phyloP scores from a whole-genome alignment of 768 basidiomycete genomes.

The Podaxis sp. region DNA sequence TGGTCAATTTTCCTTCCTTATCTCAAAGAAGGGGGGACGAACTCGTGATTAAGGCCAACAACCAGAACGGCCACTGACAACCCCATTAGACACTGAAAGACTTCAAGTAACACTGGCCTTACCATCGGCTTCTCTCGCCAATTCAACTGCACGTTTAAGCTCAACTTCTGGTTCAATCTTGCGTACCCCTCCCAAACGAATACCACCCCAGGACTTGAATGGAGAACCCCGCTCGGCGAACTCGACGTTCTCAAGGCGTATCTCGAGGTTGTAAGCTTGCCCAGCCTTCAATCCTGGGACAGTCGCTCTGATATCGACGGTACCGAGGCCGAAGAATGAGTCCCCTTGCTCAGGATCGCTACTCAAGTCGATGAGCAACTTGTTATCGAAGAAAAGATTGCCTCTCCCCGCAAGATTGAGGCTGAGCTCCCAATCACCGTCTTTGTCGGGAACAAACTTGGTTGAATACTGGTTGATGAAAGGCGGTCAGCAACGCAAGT shows the following conservation, averaged over 20 bases:
- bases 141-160: constrained; percentile 37
- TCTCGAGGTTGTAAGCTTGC: constrained; percentile 38
- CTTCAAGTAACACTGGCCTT: constrained; percentile 3
- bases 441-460: constrained; percentile 49
- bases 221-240: constrained; percentile 34
- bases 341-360: constrained; percentile 36
- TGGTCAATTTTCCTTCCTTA: not conserved
- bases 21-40: constrained; percentile 14
- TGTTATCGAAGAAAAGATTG: constrained; percentile 51
- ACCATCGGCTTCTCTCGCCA: constrained; percentile 44
- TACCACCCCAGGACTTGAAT: constrained; percentile 40
- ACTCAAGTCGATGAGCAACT: constrained; percentile 46
- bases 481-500: not conserved
- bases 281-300: constrained; percentile 42
- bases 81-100: not conserved
- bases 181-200: constrained; percentile 35
- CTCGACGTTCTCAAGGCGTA: constrained; percentile 33
- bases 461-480: constrained; percentile 33
- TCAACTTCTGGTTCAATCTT: constrained; percentile 37
- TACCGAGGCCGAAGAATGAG: constrained; percentile 44
- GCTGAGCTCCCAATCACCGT: constrained; percentile 52
- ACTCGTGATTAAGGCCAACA: constrained; percentile 58
- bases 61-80: constrained; percentile 44
- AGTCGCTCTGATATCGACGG: constrained; percentile 35
- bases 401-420: constrained; percentile 43